Evolutionary conservation across 2,329 filamentous ascomycete species (phyloP), one percentile per base, ranked within the genome.

Genomic region (Didymella pinodella): DNA sequence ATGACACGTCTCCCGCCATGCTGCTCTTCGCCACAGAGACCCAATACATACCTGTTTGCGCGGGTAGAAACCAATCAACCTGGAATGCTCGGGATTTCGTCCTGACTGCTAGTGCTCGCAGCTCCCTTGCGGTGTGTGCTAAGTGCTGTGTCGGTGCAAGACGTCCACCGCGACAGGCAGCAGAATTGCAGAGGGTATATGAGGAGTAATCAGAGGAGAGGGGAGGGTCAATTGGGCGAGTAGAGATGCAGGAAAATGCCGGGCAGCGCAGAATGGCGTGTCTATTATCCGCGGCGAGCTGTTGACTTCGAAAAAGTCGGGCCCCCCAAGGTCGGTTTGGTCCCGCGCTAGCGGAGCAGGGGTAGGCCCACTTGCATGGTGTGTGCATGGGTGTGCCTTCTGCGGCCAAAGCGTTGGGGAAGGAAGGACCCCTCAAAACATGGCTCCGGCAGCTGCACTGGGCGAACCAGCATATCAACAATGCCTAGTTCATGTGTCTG

Each of bases 61-160:
- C 54, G 61, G 70, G 68, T 63, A 74, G 74, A 76, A 77, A 64
- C 67, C 67, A 76, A 76, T 77, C 73, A 71, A 64, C 69, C 73
- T 64, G 49, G 44, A 28, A 61, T 64, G 66, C 66, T 67, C 54
- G 70, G 71, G 74, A 74, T 60, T 70, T 71, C 46, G 72, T 71
- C 47, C 44, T 60, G 64, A 72, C 71, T 74, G 68, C 71, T 67
- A 40, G 47, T 57, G 54, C 57, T 61, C 48, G 68, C 72, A 75
- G 72, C 71, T 74, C 72, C 73, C 73, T 69, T 73, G 73, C 67
- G 54, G 52, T 62, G 65, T 62, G 65, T 58, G 64, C 40, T 45
- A 54, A 59, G 59, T 52, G 62, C 41, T 54, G 48, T 60, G 67
- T 52, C 59, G 60, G 38, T 44, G 44, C 34, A 44, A 45, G 31